Percentiles rank a stretch among this genome's conserved stretches.
phyloP scores from a whole-genome alignment of 768 basidiomycete genomes.

The Mycena belliarum region DNA sequence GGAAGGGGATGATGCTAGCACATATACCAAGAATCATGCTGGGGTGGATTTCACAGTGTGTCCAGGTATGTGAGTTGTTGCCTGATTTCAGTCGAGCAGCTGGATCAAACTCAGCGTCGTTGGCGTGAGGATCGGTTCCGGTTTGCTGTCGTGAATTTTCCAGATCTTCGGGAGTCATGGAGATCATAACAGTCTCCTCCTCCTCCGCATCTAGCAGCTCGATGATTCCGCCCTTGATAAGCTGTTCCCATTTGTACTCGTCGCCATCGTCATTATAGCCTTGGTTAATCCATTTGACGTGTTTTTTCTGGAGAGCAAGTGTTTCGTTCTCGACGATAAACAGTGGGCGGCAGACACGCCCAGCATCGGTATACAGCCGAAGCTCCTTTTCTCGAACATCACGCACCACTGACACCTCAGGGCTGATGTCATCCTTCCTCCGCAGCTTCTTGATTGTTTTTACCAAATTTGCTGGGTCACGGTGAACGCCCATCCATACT shows the following conservation, averaged over 20 bases:
- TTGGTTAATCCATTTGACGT: conserved; percentile 71
- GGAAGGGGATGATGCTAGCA: conserved; percentile 99
- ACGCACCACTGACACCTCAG: conserved; percentile 95
- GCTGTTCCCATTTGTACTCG: conserved; percentile 79
- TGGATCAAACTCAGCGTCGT: conserved; percentile 78
- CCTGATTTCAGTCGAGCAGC: conserved; percentile 86
- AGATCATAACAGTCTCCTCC: conserved; percentile 99
- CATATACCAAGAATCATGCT: conserved; percentile 99
- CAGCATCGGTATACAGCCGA: conserved; percentile 93
- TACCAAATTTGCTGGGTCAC: conserved; percentile 89
- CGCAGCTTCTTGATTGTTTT: conserved; percentile 91
- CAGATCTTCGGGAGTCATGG: conserved; percentile 96
- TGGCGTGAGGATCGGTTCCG: conserved; percentile 57
- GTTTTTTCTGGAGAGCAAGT: conserved; percentile 79
- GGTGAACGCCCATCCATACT: conserved; percentile 99
- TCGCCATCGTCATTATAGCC: conserved; percentile 60
- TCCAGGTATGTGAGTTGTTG: conserved; percentile 89
- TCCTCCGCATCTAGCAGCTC: conserved; percentile 98
- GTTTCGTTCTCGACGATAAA: conserved; percentile 96
- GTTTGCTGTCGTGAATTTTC: conserved; percentile 76
- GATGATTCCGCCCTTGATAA: conserved; percentile 86
- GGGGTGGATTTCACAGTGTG: conserved; percentile 99
- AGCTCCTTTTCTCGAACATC: conserved; percentile 97
- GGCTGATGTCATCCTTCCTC: conserved; percentile 91
- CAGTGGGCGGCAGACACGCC: conserved; percentile 93